Evolutionary conservation across 2,329 filamentous ascomycete genomes (phyloP).

Genomic region (Colletotrichum kahawae): DNA sequence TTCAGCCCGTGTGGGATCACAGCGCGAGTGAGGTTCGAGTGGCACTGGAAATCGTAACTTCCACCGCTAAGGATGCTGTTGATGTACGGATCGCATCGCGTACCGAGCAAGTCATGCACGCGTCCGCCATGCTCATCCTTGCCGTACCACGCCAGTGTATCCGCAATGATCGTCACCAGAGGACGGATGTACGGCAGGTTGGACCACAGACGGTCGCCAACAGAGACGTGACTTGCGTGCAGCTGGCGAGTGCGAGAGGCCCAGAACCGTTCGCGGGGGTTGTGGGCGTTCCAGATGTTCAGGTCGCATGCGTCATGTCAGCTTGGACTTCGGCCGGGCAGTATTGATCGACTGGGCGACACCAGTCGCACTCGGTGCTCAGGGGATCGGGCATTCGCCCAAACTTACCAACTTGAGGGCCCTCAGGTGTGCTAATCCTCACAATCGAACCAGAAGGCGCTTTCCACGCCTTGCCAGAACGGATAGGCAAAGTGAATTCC

Average conservation of each 20-base stretch:
- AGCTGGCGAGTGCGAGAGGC: conserved; percentile 79
- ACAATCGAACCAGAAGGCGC: conserved; percentile 72
- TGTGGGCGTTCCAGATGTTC: conserved; percentile 80
- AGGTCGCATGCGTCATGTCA: conserved; percentile 62
- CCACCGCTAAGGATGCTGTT: conserved; percentile 72
- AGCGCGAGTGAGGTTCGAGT: conserved; percentile 79
- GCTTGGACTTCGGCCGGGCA: background rate
- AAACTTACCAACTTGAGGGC: conserved; percentile 71
- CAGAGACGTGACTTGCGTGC: conserved; percentile 75
- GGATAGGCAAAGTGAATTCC: conserved; percentile 71
- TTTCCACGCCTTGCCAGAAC: conserved; percentile 75
- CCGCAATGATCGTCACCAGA: conserved; percentile 71
- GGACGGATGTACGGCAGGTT: conserved; percentile 79
- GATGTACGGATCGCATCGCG: conserved; percentile 85
- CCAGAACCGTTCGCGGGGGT: conserved; percentile 84
- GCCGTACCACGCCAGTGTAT: conserved; percentile 69
- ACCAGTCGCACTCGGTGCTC: background rate
- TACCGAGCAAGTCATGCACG: conserved; percentile 82
- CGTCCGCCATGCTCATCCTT: conserved; percentile 67
- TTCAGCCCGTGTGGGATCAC: conserved; percentile 70
- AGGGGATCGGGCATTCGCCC: background rate
- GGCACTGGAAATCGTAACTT: conserved; percentile 82
- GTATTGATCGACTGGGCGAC: background rate
- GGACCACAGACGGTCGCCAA: conserved; percentile 78
- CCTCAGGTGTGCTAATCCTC: conserved; percentile 75